Evolutionary conservation across 306 rosid species (phyloP), one percentile per base, ranked within the genome.

Genomic region (Sechiopsis laciniata): DNA sequence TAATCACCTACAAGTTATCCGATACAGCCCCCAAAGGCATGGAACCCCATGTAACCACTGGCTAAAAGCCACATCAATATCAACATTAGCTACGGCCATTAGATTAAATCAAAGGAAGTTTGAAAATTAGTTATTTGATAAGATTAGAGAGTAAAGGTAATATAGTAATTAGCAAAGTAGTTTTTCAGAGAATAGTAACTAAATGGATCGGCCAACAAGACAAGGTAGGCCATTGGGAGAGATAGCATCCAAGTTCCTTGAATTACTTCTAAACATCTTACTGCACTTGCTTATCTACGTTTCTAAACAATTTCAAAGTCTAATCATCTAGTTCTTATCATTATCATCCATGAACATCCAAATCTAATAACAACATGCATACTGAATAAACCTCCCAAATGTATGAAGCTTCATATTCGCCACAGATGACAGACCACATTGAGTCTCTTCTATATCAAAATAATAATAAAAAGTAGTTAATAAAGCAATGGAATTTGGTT

Each of bases 291-390:
- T 61, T 61, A 26, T 3, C 19, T 29, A 26, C 8, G 7, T 24
- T 12, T 12, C 40, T 0, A 59, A 24, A 59, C 65, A 59, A 59
- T 59, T 60, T 60, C 66, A 40, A 26, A 6, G 66, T 14, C 66
- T 60, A 26, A 32, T 62, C 69, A 62, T 62, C 48, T 62, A 4
- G 68, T 62, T 62, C 68, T 37, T 14, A 13, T 60, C 66, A 21
- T 4, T 60, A 15, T 10, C 45, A 60, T 26, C 45, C 69, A 21
- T 16, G 13, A 29, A 61, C 19, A 61, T 61, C 50, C 70, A 63
- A 10, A 16, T 37, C 69, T 40, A 42, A 42, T 42, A 42, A 42
- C 48, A 4, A 37, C 50, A 37, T 4, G 24, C 16, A 64, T 45
- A 20, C 55, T 16, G 13, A 66, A 42, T 42, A 42, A 66, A 42